Percentiles rank a stretch among this genome's conserved stretches.
phyloP scores from a whole-genome alignment of 371 early-diverging fungal genomes.

The Syncephalastrum racemosum region DNA sequence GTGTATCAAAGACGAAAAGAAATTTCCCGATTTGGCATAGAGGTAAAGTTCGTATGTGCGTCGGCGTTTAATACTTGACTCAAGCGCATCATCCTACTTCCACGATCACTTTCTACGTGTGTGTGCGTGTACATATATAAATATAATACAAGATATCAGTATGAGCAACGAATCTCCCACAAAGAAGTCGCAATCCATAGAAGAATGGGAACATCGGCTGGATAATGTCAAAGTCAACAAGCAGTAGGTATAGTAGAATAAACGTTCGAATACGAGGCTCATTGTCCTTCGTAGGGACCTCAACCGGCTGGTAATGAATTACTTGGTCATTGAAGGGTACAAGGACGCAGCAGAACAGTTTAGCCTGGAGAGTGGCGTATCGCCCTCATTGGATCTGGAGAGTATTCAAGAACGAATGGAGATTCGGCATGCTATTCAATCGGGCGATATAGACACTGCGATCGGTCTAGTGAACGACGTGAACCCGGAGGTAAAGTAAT shows the following conservation, averaged over 20 bases:
- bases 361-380: slow-evolving; percentile 78
- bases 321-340: slow-evolving; percentile 96
- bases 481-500: slow-evolving; percentile 95
- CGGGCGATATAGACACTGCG: slow-evolving; percentile 89
- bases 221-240: slow-evolving; percentile 63
- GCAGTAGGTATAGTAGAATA: slow-evolving; percentile 46
- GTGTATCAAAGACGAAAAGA: too few species aligned
- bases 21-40: too few species aligned
- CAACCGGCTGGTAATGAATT: slow-evolving; percentile 97
- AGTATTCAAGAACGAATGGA: slow-evolving; percentile 93
- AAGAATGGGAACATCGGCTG: slow-evolving; percentile 65
- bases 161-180: slow-evolving; percentile 9
- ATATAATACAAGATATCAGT: too few species aligned
- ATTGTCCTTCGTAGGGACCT: slow-evolving; percentile 67
- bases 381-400: slow-evolving; percentile 78
- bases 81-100: too few species aligned
- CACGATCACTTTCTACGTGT: too few species aligned
- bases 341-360: slow-evolving; percentile 97
- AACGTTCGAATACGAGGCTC: neutral
- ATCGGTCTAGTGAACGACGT: slow-evolving; percentile 94
- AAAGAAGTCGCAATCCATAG: slow-evolving; percentile 53
- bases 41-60: too few species aligned
- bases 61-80: too few species aligned
- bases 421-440: slow-evolving; percentile 89
- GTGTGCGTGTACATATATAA: too few species aligned